Conservation (phyloP, 2,329 filamentous ascomycete genomes). For the Coniochaeta ligniaria region DNA sequence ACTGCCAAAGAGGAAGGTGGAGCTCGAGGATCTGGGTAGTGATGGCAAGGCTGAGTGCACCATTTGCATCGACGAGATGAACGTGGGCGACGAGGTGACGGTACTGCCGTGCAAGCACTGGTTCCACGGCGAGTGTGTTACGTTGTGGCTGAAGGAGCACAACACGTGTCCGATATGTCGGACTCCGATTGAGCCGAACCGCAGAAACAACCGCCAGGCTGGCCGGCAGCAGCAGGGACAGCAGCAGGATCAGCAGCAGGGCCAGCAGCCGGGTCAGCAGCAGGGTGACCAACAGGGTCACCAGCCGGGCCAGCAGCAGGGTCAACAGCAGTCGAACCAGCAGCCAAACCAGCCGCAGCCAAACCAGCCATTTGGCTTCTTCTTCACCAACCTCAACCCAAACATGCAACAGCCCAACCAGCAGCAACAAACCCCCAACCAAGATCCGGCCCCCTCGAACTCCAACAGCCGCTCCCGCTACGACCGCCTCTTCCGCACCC, state of each 20-base stretch:
- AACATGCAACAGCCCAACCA: background rate
- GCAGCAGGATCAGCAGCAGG: conserved; percentile 2
- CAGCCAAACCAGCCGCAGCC: too few relatives aligned
- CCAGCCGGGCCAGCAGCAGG: background rate
- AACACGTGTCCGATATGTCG: conserved; percentile 87
- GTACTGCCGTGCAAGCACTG: conserved; percentile 84
- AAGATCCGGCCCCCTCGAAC: background rate
- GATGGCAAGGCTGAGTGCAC: conserved; percentile 76
- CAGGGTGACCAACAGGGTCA: background rate
- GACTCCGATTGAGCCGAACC: conserved; percentile 39
- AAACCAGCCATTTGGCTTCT: too few relatives aligned
- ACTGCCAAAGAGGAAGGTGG: conserved; percentile 64
- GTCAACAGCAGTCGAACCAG: background rate
- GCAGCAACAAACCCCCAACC: background rate
- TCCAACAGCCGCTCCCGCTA: background rate
- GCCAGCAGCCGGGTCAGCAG: background rate
- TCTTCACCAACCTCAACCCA: background rate
- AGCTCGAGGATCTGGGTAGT: conserved; percentile 58
- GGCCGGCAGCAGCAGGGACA: conserved; percentile 7
- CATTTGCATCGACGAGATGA: conserved; percentile 87
- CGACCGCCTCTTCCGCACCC: conserved; percentile 6
- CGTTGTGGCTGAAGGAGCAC: conserved; percentile 80
- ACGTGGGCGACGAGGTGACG: conserved; percentile 64
- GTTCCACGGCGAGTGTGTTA: conserved; percentile 82
- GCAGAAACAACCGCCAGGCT: conserved; percentile 2